Evolutionary conservation across 352 stramenopile genomes (phyloP), one percentile per base, ranked within the genome.

Genomic region (Globisporangium sylvaticum): DNA sequence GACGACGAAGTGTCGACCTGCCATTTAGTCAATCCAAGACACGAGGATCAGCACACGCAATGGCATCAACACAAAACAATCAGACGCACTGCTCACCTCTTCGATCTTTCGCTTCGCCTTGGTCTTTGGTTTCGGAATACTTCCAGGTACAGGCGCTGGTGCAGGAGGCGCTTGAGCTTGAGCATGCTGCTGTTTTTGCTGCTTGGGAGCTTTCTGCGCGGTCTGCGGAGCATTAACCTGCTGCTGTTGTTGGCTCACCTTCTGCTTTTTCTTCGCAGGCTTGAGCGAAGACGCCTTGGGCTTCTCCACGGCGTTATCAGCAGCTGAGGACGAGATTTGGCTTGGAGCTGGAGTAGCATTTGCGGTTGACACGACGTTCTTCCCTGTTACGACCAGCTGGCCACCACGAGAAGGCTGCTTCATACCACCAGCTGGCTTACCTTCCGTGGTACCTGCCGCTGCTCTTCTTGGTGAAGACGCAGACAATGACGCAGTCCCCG

Each of bases 201-300:
- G 52, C 54, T 59, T 59, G 2, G 18, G 29, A 25, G 9, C 20
- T 44, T 27, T 3, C 15, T 44, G 18, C 7, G 54, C 3, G 18
- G 14, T 9, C 18, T 25, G 29, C 20, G 42, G 53, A 31, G n/a
- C 22, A 14, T 58, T 25, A 18, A 42, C n/a, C 25, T 56, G 50
- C 6, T 55, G 53, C 5, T 39, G 27, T 27, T 59, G 27, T 4
- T 20, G 34, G 4, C 10, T 24, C n/a, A 48, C 20, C 12, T 61
- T 61, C n/a, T 61, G 55, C 31, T 48, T 61, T 22, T 61, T 61
- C 55, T 48, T 61, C n/a, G 10, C 31, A 15, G 55, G 55, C n/a
- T 61, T 61, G 55, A 59, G 54, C 18, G 27, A 59, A 10, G 53
- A 59, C 20, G 54, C 6, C 22, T 32, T 20, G 54, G 18, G 3